Percentiles rank a stretch among this genome's conserved stretches.
Evolutionary conservation across 1,284 basidiomycete species (phyloP).

Genomic region (Phlebopus sp.): DNA sequence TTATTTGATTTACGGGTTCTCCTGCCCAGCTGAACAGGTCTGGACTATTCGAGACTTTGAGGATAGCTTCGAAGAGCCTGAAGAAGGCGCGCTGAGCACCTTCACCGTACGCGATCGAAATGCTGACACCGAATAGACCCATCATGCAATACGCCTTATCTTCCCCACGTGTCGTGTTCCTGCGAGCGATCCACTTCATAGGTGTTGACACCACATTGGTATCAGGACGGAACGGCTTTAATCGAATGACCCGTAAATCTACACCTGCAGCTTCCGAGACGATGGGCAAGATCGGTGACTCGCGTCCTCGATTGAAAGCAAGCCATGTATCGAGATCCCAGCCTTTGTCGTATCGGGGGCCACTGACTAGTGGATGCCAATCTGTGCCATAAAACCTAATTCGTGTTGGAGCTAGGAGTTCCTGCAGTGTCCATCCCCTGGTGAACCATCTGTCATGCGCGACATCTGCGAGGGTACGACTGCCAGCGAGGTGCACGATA

Average conservation of each 20-base stretch:
- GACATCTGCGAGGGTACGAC: background rate
- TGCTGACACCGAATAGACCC: constrained; percentile 8
- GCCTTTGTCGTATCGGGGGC: background rate
- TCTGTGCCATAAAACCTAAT: constrained; percentile 4
- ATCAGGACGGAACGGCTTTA: too few relatives aligned
- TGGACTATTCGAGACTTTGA: constrained; percentile 1
- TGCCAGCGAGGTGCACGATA: constrained; percentile 2
- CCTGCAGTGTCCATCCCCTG: constrained; percentile 6
- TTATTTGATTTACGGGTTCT: background rate
- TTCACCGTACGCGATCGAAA: constrained; percentile 7
- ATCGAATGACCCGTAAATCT: background rate
- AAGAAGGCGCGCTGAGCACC: constrained; percentile 5
- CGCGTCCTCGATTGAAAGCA: background rate
- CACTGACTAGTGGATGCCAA: constrained; percentile 3
- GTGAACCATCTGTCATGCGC: constrained; percentile 6
- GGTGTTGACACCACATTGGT: background rate
- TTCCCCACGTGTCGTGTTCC: constrained; percentile 5
- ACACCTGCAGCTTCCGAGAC: background rate
- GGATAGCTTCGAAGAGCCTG: constrained; percentile 5
- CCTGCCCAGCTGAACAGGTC: background rate
- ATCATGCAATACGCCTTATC: constrained; percentile 8
- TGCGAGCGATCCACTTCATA: constrained; percentile 6
- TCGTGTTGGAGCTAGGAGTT: constrained; percentile 3
- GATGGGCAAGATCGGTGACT: background rate
- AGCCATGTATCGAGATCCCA: background rate